Evolutionary conservation across 371 early-diverging fungal genomes (phyloP), one percentile per base, ranked within the genome.

Genomic region (Mucor saturninus): DNA sequence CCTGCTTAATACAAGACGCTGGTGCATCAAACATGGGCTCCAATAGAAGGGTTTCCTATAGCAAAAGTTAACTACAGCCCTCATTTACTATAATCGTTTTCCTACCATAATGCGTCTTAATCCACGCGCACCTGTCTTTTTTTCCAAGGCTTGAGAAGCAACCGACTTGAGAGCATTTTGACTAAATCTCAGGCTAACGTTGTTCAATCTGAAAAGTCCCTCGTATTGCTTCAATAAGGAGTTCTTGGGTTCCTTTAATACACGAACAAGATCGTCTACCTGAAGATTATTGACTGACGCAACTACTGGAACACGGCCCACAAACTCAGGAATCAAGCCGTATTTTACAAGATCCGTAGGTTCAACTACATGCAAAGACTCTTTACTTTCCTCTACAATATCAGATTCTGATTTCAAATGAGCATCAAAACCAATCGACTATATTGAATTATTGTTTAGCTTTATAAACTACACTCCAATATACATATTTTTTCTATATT

Each of bases 291-390:
- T 86, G 26, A 94, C 92, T 56, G 84, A 85, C 6, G 95, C 92
- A n/a, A 95, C 71, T n/a, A 95, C 91, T 2, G 95, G 95, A 13
- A 95, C 61, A 40, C 96, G 81, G 30, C 95, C 95, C 37, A 95
- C 89, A 63, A 96, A 94, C 74, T 96, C 96, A 2, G 95, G 95
- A 54, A 96, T 95, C 35, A 95, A 71, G 0, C 96, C 96, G 74
- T 86, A 96, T 61, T 90, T 88, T 56, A 94, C 88, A 62, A 96
- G 72, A 74, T 96, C 96, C 64, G 73, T 9, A n/a, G 70, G 65
- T 29, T 70, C 70, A 5, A 70, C 70, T 26, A 54, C 54, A 14
- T 62, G 55, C 9, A 70, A 54, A 21, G 62, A 48, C 14, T 61
- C 61, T 52, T 40, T 61, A 5, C 52, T 53, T 35, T 64, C 58